A percentile compares a stretch with the other conserved stretches of the same genome.
phyloP scores from a whole-genome alignment of 192 early-diverging fungal species.

The Pilaira anomala region DNA sequence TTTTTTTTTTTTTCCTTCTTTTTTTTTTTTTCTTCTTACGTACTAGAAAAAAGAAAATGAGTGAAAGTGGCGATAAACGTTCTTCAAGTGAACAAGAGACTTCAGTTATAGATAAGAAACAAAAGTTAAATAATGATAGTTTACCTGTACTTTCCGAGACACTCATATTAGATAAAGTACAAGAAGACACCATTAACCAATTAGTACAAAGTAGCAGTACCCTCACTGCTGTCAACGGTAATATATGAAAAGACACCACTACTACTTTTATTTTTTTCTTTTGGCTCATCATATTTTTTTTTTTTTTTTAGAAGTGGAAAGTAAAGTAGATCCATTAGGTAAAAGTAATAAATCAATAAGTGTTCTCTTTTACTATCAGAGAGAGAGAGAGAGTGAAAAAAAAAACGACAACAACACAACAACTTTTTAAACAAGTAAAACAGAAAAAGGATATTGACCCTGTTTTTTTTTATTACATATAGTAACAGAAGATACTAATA shows the following conservation, averaged over 20 bases:
- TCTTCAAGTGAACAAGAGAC: not conserved
- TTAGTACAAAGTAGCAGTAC: conserved; percentile 6
- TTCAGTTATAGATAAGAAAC: too few species aligned
- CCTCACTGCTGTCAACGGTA: not conserved
- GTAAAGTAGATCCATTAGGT: too few species aligned
- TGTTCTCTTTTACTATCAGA: too few species aligned
- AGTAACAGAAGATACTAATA: not conserved
- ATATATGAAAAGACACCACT: too few species aligned
- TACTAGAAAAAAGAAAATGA: too few species aligned
- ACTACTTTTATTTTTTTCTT: too few species aligned
- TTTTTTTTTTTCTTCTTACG: too few species aligned
- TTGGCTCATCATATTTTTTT: not conserved
- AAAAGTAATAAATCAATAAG: too few species aligned
- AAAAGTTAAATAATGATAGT: not conserved
- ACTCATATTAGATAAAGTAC: conserved; percentile 8
- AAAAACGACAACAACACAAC: too few species aligned
- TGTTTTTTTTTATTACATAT: not conserved
- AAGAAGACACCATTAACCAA: conserved; percentile 4
- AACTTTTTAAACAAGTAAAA: not conserved
- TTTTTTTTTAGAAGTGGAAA: not conserved
- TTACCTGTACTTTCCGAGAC: not conserved
- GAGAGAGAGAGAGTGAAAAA: too few species aligned
- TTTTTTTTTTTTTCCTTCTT: not conserved
- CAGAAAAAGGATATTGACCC: not conserved
- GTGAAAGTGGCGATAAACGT: not conserved